phyloP scores from a whole-genome alignment of 345 rosid species.

The Pistacia atlantica region DNA sequence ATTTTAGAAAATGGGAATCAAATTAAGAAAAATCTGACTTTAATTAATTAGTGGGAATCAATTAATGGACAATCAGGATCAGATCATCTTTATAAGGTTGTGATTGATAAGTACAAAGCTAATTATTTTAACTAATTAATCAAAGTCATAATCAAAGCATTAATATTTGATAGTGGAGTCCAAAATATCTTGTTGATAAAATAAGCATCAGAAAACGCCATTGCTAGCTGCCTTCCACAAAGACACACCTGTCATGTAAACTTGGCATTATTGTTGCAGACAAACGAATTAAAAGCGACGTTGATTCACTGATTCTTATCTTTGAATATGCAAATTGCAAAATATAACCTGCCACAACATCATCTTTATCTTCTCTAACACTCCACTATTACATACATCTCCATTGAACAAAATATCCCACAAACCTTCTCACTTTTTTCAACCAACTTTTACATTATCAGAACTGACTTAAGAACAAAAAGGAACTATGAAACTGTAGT shows the following conservation, averaged over 20 bases:
- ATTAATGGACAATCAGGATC: too few species aligned
- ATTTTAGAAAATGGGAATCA: too few species aligned
- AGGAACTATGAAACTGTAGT: constrained; percentile 32
- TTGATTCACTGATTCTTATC: not conserved
- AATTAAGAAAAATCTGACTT: too few species aligned
- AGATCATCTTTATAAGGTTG: too few species aligned
- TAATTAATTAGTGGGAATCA: too few species aligned
- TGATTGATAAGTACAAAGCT: too few species aligned
- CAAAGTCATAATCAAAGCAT: too few species aligned
- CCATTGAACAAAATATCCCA: not conserved
- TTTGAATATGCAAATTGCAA: not conserved
- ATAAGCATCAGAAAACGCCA: not conserved
- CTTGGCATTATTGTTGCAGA: not conserved
- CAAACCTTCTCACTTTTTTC: not conserved
- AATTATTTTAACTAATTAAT: too few species aligned
- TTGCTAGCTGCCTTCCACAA: not conserved
- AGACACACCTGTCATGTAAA: not conserved
- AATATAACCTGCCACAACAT: not conserved
- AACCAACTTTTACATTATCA: not conserved
- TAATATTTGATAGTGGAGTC: not conserved
- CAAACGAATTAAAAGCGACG: not conserved
- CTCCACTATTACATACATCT: not conserved
- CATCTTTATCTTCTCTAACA: not conserved
- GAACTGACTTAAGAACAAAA: not conserved
- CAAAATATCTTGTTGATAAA: not conserved